phyloP scores from a whole-genome alignment of 1,284 basidiomycete species.

The Clitocybe nebularis region DNA sequence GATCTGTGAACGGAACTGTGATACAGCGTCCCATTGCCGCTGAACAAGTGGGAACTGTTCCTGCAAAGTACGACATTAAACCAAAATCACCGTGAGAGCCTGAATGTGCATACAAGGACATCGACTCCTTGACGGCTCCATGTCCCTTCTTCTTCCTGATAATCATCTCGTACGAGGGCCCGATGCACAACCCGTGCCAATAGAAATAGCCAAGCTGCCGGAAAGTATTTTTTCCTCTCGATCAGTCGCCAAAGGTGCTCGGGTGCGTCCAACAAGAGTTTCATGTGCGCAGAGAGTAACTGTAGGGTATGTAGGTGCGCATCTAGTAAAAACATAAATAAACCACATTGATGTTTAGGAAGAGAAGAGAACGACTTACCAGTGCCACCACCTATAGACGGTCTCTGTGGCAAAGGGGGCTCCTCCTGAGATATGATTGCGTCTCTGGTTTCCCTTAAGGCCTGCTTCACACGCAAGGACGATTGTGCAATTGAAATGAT shows the following conservation, averaged over 20 bases:
- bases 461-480: constrained; percentile 56
- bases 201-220: constrained; percentile 84
- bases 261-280: constrained; percentile 82
- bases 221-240: constrained; percentile 71
- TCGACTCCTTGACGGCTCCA: constrained; percentile 65
- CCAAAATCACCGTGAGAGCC: background rate
- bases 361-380: constrained; percentile 32
- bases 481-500: constrained; percentile 75
- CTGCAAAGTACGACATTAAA: constrained; percentile 30
- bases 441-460: constrained; percentile 55
- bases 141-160: constrained; percentile 53
- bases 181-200: constrained; percentile 79
- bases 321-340: no score
- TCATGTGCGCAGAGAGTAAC: constrained; percentile 81
- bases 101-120: constrained; percentile 44
- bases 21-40: constrained; percentile 85
- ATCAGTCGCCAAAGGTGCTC: constrained; percentile 86
- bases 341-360: no score
- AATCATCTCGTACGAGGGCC: constrained; percentile 54
- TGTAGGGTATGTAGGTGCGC: constrained; percentile 66
- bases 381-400: constrained; percentile 41
- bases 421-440: constrained; percentile 47
- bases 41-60: constrained; percentile 80
- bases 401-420: constrained; percentile 37
- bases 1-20: constrained; percentile 82